A percentile compares a stretch with the other conserved stretches of the same genome.
Evolutionary conservation across 768 basidiomycete species (phyloP).

Genomic region (Tricholoma furcatifolium): DNA sequence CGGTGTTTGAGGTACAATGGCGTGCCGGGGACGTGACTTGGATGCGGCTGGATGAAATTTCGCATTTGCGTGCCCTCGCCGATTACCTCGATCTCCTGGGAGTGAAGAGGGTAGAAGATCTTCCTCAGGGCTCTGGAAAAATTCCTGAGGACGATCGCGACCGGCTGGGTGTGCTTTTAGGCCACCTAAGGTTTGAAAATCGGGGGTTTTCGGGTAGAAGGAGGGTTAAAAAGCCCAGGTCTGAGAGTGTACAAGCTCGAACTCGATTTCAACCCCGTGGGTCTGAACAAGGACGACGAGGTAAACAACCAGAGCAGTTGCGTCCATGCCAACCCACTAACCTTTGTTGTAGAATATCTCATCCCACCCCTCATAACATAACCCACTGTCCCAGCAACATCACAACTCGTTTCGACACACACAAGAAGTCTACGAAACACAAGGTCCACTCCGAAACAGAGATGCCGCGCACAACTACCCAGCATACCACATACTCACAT

Average conservation of each 20-base stretch:
- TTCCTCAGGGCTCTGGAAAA: background rate
- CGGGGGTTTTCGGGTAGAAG: background rate
- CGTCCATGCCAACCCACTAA: too few relatives aligned
- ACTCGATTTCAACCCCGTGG: too few relatives aligned
- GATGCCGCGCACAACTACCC: background rate
- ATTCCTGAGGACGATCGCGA: background rate
- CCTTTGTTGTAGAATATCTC: too few relatives aligned
- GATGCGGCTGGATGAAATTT: background rate
- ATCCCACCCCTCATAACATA: too few relatives aligned
- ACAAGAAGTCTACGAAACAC: background rate
- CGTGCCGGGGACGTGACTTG: conserved; percentile 12
- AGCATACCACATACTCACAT: background rate
- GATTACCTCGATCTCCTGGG: background rate
- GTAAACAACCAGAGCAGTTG: too few relatives aligned
- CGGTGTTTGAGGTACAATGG: too few relatives aligned
- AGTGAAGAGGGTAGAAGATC: background rate
- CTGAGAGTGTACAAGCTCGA: background rate
- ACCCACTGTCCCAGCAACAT: too few relatives aligned
- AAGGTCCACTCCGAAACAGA: background rate
- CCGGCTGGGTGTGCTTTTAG: background rate
- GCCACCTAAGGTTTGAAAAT: background rate
- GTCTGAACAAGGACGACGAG: too few relatives aligned
- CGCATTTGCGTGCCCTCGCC: background rate
- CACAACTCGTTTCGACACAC: background rate
- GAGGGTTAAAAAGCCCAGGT: background rate